Percentiles rank a stretch among this genome's conserved stretches.
phyloP scores from a whole-genome alignment of 257 asterid species.

The Galeopsis tetrahit region DNA sequence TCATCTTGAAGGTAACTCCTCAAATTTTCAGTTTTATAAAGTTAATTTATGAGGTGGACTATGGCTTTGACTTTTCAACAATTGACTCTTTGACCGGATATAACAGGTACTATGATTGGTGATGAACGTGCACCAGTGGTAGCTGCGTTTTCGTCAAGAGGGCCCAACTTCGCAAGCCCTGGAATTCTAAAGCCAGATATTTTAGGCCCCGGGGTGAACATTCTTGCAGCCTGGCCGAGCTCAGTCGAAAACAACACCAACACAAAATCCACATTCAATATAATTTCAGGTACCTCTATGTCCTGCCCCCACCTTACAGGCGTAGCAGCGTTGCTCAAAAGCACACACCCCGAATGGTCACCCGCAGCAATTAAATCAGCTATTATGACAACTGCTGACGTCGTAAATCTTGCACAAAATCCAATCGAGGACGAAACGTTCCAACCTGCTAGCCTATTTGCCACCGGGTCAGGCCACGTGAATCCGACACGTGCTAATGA shows the following conservation, averaged over 20 bases:
- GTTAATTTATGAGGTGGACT: background rate
- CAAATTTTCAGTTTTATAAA: too few relatives aligned
- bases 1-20: conserved; percentile 19
- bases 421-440: conserved; percentile 15
- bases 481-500: conserved; percentile 42
- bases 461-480: conserved; percentile 53
- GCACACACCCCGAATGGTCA: conserved; percentile 3
- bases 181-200: conserved; percentile 35
- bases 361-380: conserved; percentile 13
- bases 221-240: conserved; percentile 17
- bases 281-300: conserved; percentile 44
- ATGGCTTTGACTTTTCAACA: too few relatives aligned
- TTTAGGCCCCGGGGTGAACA: conserved; percentile 11
- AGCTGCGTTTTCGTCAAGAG: conserved; percentile 30
- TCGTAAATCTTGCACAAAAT: background rate
- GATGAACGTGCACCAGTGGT: conserved; percentile 35
- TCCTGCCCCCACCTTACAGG: conserved; percentile 14
- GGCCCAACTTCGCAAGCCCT: background rate
- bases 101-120: conserved; percentile 5
- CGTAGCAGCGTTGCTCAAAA: conserved; percentile 17
- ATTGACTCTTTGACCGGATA: too few relatives aligned
- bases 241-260: conserved; percentile 7
- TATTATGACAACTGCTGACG: conserved; percentile 14
- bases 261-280: conserved; percentile 30
- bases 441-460: conserved; percentile 33